Conservation (phyloP, 768 basidiomycete genomes). For the Macrolepiota fuliginosa region DNA sequence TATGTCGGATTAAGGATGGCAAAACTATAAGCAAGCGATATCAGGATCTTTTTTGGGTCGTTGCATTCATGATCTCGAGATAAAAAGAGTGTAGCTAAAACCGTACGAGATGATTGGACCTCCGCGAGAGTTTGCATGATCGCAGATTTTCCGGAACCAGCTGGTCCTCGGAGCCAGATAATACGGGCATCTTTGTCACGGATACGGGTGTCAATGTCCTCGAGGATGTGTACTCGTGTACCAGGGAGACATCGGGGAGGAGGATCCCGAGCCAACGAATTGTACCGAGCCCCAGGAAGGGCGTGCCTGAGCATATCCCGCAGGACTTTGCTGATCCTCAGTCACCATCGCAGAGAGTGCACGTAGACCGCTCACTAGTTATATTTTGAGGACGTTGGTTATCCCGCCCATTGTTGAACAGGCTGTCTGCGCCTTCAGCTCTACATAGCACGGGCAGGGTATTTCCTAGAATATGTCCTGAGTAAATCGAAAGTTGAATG, state of each 20-base stretch:
- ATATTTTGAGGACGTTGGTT: neutral
- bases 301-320: neutral
- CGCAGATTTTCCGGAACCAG: neutral
- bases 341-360: neutral
- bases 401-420: too few species aligned
- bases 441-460: too few species aligned
- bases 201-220: neutral
- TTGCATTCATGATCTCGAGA: neutral
- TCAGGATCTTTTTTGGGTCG: neutral
- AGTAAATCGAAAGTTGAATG: too few species aligned
- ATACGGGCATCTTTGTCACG: neutral
- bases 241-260: neutral
- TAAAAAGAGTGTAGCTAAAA: neutral
- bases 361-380: neutral
- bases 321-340: constrained; percentile 24
- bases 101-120: neutral
- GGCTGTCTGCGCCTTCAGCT: too few species aligned
- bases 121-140: neutral
- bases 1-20: neutral
- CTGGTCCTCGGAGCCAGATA: neutral
- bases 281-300: neutral
- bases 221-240: neutral
- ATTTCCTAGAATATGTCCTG: too few species aligned
- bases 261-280: neutral
- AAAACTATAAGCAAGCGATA: neutral